Evolutionary conservation across 2,329 filamentous ascomycete species (phyloP), one percentile per base, ranked within the genome.

Genomic region (Fusarium scirpi): DNA sequence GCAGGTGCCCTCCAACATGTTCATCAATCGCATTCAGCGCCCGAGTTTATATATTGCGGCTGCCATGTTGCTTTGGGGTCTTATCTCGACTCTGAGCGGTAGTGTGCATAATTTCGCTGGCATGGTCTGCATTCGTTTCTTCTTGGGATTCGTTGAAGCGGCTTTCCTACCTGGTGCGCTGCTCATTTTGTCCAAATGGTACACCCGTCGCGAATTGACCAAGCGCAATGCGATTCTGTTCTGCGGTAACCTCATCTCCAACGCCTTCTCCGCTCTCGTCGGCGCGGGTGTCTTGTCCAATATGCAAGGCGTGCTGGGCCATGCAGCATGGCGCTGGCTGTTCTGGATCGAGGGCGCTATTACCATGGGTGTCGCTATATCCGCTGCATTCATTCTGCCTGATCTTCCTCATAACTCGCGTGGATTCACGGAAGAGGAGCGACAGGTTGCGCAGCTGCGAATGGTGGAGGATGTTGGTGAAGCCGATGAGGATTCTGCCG

Each of bases 111-210:
- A 81, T 72, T 90, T 88, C 65, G 80, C 80, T 7, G 85, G 85
- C 67, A 84, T 90, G 80, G 82, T 90, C 4, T 76, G 81, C 12
- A 83, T 84, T 29, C 86, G 89, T 8, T 90, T 90, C 76, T 85
- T 89, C 72, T 78, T 91, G 0, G 89, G 89, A 6, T 88, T 89
- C 64, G 80, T 90, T 52, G 89, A 91, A 76, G 89, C 90, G 0
- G 88, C 89, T 2, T 91, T 90, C 76, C 81, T 90, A 27, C 89
- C 90, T 0, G 90, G 90, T 44, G 87, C 87, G 0, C 82, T 91
- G 13, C 82, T 90, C 45, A 87, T 91, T 47, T 82, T 91, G 22
- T 89, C 87, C 0, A 89, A 90, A 71, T 92, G 89, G 85, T 92
- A 92, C 77, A 91, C 89, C 2, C 84, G 88, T 49, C 84, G 85